Conservation (phyloP, 345 rosid species). For the Psidium guajava region DNA sequence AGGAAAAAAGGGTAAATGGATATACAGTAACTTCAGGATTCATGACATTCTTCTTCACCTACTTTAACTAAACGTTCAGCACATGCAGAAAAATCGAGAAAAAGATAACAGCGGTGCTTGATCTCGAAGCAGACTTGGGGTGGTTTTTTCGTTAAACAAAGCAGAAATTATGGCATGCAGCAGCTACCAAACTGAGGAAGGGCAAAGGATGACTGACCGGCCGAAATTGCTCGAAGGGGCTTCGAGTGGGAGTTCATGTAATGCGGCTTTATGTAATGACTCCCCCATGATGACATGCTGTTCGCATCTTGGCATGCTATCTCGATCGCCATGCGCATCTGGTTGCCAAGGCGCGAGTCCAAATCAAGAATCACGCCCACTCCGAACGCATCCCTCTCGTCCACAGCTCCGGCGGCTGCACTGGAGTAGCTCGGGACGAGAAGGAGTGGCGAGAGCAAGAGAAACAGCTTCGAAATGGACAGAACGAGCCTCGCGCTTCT, state of each 20-base stretch:
- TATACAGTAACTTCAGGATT: not conserved
- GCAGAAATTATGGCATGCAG: not conserved
- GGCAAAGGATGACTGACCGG: conserved; percentile 8
- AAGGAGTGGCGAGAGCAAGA: not conserved
- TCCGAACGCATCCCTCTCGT: not conserved
- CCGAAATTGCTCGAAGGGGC: conserved; percentile 13
- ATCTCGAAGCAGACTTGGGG: not conserved
- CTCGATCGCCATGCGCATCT: conserved; percentile 29
- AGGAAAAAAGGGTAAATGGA: not conserved
- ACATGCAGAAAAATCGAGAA: not conserved
- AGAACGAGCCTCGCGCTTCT: not conserved
- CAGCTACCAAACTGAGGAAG: not conserved
- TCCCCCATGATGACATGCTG: not conserved
- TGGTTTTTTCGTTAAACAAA: not conserved
- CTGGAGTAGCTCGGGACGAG: not conserved
- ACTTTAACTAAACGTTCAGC: not conserved
- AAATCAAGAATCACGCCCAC: conserved; percentile 16
- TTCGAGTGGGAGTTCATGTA: conserved; percentile 7
- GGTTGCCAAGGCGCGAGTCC: conserved; percentile 19
- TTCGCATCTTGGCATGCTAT: conserved; percentile 21
- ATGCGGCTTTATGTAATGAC: conserved; percentile 19
- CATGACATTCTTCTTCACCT: not conserved
- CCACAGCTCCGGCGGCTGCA: not conserved
- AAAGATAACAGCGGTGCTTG: not conserved
- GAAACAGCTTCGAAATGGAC: not conserved